Evolutionary conservation across 768 basidiomycete species (phyloP), one percentile per base, ranked within the genome.

Genomic region (Mycena latifolia): DNA sequence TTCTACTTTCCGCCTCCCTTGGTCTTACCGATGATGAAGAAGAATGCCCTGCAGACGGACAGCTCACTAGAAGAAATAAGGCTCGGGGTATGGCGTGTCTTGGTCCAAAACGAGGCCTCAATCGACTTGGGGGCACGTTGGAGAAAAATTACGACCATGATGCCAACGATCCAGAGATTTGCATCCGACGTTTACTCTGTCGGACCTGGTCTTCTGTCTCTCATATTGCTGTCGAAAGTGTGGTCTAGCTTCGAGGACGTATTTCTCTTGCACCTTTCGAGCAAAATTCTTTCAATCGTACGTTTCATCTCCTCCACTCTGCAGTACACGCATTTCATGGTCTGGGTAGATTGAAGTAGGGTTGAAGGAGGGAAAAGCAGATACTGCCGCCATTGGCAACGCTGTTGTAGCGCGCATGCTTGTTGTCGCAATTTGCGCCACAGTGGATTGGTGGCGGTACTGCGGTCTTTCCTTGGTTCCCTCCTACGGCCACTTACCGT

Each of bases 31-130:
- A n/a, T 24, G 43, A 65, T 65, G 63, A 27, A 59, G 48, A 58
- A 66, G 47, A 29, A 61, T 33, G n/a, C 11, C 20, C 17, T 45
- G 15, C 18, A 51, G 28, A 11, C 55, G 20, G 22, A 39, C 31
- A 18, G 22, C 31, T 48, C 43, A 2, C 37, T 69, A 22, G 60
- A 63, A 55, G 68, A 69, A 28, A 51, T 59, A 24, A 37, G 22
- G n/a, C 61, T 69, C 0, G 68, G 68, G 0, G 68, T 69, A 7
- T 69, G 68, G 68, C 64, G 68, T 5, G 55, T 69, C 12, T 35
- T 69, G 43, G 55, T n/a, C 2, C 55, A 63, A 51, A 65, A 55
- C 24, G 50, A 65, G 37, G 37, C 31, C 33, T 41, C 64, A n/a
- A 7, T 28, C 28, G 55, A 55, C 41, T n/a, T 69, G 25, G 61